phyloP scores from a whole-genome alignment of 1,284 basidiomycete species.

The Ustilago trichophora region DNA sequence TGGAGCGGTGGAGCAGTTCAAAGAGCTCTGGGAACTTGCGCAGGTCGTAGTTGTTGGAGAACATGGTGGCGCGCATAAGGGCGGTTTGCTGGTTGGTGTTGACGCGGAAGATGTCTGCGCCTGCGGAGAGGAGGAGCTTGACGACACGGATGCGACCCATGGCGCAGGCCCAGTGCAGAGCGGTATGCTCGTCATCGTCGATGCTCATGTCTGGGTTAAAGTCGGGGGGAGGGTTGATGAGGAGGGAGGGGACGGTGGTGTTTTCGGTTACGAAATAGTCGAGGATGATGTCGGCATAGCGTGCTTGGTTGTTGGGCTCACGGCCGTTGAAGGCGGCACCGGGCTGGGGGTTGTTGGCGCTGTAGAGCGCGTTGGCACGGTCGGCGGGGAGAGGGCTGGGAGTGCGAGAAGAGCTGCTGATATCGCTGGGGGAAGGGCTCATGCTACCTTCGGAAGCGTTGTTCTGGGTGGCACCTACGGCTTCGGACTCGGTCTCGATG shows the following conservation, averaged over 20 bases:
- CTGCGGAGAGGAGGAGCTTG: conserved; percentile 90
- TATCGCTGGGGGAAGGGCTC: conserved; percentile 83
- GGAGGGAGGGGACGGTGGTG: conserved; percentile 86
- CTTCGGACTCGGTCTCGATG: conserved; percentile 61
- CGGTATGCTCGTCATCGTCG: conserved; percentile 97
- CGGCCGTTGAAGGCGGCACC: conserved; percentile 28
- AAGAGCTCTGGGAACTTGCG: conserved; percentile 98
- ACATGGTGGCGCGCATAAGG: conserved; percentile 99
- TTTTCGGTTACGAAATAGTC: conserved; percentile 99
- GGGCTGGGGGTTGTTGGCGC: too few species aligned
- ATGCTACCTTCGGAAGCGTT: conserved; percentile 72
- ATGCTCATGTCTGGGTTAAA: conserved; percentile 97
- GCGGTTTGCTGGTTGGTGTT: conserved; percentile 97
- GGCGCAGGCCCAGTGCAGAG: conserved; percentile 98
- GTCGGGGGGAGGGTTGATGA: conserved; percentile 87
- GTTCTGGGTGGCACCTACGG: conserved; percentile 63
- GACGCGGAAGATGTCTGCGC: conserved; percentile 95
- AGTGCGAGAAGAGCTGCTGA: conserved; percentile 85
- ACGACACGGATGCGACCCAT: conserved; percentile 98
- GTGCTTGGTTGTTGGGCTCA: conserved; percentile 45
- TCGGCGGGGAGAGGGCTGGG: conserved; percentile 75
- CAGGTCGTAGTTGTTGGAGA: conserved; percentile 99
- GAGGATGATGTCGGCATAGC: conserved; percentile 92
- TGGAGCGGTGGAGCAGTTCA: conserved; percentile 93
- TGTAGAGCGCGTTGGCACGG: conserved; percentile 39